Evolutionary conservation across 352 stramenopile genomes (phyloP), one percentile per base, ranked within the genome.

Genomic region (Albugo laibachii): DNA sequence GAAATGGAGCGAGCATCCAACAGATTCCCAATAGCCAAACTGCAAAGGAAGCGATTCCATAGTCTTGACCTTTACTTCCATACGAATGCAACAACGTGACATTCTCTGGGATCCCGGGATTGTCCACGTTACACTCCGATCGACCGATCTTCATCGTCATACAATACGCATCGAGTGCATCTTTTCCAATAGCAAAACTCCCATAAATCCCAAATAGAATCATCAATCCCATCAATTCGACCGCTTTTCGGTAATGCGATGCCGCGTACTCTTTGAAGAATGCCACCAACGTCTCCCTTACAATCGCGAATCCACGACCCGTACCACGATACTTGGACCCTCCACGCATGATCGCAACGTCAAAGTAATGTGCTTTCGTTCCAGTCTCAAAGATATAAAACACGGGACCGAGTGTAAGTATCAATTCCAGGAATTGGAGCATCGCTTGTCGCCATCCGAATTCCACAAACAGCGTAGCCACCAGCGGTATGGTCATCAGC

Each of bases 211-310:
- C 71, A 50, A 81, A 88, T 16, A 92, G 54, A 41, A 88, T 76
- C 68, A 86, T 89, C 31, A 92, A 47, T 2, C 73, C 75, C 35
- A 92, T 85, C 31, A 92, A 55, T 50, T 92, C 79, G 2, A 92
- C 70, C 11, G 75, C 79, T 50, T 89, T 92, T n/a, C 79, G 69
- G 50, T 86, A 92, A 61, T 92, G 79, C 4, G 76, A 89, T 36
- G 84, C 75, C 34, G 62, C 68, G 43, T 92, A 92, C 50, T 88
- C 79, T 47, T 92, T 87, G 45, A 89, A 89, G 42, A 92, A 88
- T 40, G 83, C 83, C 11, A 88, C 76, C 69, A 92, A 86, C 0
- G 79, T 69, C 19, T 86, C 76, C 34, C 79, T 68, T 16, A 77
- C 87, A 39, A 92, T 92, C 5, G 73, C 74, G 55, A 92, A 92